phyloP scores from a whole-genome alignment of 306 rosid genomes.

The Quercus agrifolia region DNA sequence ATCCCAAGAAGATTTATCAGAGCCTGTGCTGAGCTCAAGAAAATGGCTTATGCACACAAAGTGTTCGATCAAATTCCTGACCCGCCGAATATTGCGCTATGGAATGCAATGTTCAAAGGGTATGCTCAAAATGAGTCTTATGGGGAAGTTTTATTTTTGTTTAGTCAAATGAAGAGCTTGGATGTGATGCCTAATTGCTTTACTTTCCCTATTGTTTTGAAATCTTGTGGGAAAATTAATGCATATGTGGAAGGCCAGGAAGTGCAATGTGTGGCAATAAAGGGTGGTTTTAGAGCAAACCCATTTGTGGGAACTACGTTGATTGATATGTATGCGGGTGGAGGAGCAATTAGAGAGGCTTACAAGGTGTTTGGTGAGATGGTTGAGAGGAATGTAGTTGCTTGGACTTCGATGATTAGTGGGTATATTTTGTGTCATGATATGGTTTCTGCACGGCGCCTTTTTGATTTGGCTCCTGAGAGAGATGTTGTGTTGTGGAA shows the following conservation, averaged over 20 bases:
- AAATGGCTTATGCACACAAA: too few relatives aligned
- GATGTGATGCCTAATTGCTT: conserved; percentile 45
- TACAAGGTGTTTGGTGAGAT: conserved; percentile 62
- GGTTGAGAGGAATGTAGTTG: conserved; percentile 62
- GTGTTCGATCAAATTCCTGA: too few relatives aligned
- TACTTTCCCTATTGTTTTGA: conserved; percentile 60
- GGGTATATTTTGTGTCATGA: conserved; percentile 47
- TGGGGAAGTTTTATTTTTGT: too few relatives aligned
- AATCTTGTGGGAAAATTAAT: conserved; percentile 44
- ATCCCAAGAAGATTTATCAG: too few relatives aligned
- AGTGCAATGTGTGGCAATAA: conserved; percentile 52
- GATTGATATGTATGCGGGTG: conserved; percentile 56
- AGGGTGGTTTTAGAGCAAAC: conserved; percentile 52
- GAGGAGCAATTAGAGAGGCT: conserved; percentile 46
- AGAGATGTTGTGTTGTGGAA: conserved; percentile 40
- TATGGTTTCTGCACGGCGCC: conserved; percentile 45
- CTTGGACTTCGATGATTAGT: conserved; percentile 68
- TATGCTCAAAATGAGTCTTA: too few relatives aligned
- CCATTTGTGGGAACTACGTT: conserved; percentile 48
- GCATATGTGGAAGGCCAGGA: conserved; percentile 57
- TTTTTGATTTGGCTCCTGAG: conserved; percentile 60
- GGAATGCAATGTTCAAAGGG: too few relatives aligned
- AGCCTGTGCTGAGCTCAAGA: too few relatives aligned
- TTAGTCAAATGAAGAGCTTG: too few relatives aligned
- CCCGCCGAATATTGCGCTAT: too few relatives aligned